Evolutionary conservation across 2,329 filamentous ascomycete genomes (phyloP), one percentile per base, ranked within the genome.

Genomic region (Didymella glomerata): DNA sequence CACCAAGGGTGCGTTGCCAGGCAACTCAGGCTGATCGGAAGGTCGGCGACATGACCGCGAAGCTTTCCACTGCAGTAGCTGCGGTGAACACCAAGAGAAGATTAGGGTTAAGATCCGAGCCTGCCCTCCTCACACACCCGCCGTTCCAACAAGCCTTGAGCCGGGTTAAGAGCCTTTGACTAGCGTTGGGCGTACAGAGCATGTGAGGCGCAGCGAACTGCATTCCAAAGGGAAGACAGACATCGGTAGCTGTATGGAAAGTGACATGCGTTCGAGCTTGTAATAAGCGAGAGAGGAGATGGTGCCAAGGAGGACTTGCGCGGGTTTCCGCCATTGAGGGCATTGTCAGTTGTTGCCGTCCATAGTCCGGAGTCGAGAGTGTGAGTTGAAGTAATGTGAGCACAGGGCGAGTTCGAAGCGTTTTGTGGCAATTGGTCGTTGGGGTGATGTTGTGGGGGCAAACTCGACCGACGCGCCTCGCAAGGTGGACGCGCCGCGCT

Each of bases 101-200:
- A 85, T 90, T 97, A 97, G 93, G 93, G 93, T 96, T 97, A 96
- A 93, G 91, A 93, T 93, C 91, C 92, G 88, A 89, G 82, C 79
- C 82, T 82, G 83, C 86, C 89, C 86, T 84, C 85, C 79, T 80
- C 81, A 77, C 74, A 74, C 72, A 67, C 68, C 65, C 56, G 66
- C 61, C 65, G 58, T 56, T 69, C 70, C 69, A 59, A 71, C 74
- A 78, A 78, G 82, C 82, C 81, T 80, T 79, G 81, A 80, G 78
- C 81, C 80, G 73, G 83, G 76, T 82, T 78, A 68, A 81, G 85
- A 88, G 86, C 85, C 83, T 85, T 84, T 81, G 82, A 82, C 81
- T 84, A 84, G 69, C 84, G 84, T 81, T 61, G 57, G 62, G 54
- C 64, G 68, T 70, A 74, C 77, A 70, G 61, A 69, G 66, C 67